A percentile compares a stretch with the other conserved stretches of the same genome.
These are phyloP conservation scores for Yamadazyma membranifaciens DNA, from an alignment of 1,139 yeast genomes.

Conservation along the genomic window DNA sequence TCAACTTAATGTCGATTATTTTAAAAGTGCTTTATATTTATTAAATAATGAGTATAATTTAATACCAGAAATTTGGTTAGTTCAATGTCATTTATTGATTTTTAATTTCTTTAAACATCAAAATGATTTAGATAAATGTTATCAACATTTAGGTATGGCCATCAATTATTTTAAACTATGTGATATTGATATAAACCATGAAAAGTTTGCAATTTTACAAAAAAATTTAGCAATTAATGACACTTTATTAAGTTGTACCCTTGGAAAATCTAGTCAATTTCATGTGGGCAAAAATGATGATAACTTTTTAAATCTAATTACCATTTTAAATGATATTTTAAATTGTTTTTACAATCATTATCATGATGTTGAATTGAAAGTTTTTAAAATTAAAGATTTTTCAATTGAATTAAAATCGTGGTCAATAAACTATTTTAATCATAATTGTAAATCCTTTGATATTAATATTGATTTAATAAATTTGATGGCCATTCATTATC, in stretches of 20 bases:
- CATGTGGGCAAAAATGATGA: neutral
- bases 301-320: constrained; percentile 4
- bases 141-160: constrained; percentile 31
- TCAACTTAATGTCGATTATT: constrained; percentile 3
- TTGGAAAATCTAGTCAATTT: constrained; percentile 9
- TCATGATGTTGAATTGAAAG: constrained; percentile 18
- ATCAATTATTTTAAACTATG: constrained; percentile 26
- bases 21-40: constrained; percentile 8
- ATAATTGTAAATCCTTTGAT: constrained; percentile 1
- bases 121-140: constrained; percentile 40
- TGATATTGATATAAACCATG: constrained; percentile 12
- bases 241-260: constrained; percentile 6
- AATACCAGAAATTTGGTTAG: constrained; percentile 42
- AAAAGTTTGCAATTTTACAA: neutral
- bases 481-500: constrained; percentile 38
- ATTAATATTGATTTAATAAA: constrained; percentile 31
- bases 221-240: constrained; percentile 7
- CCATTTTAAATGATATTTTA: constrained; percentile 20
- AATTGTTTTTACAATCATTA: constrained; percentile 17
- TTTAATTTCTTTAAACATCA: constrained; percentile 37
- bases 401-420: constrained; percentile 42
- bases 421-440: constrained; percentile 28
- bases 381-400: constrained; percentile 31
- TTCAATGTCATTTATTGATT: constrained; percentile 37
- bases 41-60: constrained; percentile 6